Base-by-base conservation (phyloP, 2,329 filamentous ascomycete species). In the Cytospora schulzeri region DNA sequence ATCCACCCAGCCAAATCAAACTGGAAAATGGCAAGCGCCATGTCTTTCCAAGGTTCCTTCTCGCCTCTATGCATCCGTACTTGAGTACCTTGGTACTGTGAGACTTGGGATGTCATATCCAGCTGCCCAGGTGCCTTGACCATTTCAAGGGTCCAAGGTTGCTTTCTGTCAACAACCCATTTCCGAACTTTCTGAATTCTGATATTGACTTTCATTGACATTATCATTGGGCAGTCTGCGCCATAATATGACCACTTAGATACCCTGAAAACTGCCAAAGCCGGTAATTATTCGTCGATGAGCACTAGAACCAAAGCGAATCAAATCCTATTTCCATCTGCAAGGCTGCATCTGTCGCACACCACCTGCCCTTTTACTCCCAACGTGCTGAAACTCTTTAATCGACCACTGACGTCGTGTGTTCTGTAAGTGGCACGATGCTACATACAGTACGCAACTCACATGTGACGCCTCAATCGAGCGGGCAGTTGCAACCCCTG, bases 401-500 rank as follows among this genome's bases (percentile, higher is more conserved):
- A n/a, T 48, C 45, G n/a, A 48, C n/a, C 45, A 48, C 45, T 48
- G 45, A 48, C 45, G 45, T 48, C 45, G 45, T 48, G 45, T 24
- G 24, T 48, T 14, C 14, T 12, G n/a, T 48, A n/a, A 22, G n/a
- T 7, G 45, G 38, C 31, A 41, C 22, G 7, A 35, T 26, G n/a
- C 52, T 28, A 19, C 38, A 4, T 28, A 19, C 38, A 4, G 8
- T 22, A 22, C 53, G 55, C 60, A 22, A 62, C 52, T 56, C 55
- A 54, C 60, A 56, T 45, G 55, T 28, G 24, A 62, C 35, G 53
- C 38, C 60, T 62, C 52, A 54, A 50, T 62, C 51, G 52, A 45
- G 60, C 60, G 52, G 50, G 29, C 52, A 56, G 51, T n/a, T 62
- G 60, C 60, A 45, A 56, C 60, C 50, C 52, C 48, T 35, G n/a